Conservation (phyloP, 768 basidiomycete species). For the Pisolithus orientalis region DNA sequence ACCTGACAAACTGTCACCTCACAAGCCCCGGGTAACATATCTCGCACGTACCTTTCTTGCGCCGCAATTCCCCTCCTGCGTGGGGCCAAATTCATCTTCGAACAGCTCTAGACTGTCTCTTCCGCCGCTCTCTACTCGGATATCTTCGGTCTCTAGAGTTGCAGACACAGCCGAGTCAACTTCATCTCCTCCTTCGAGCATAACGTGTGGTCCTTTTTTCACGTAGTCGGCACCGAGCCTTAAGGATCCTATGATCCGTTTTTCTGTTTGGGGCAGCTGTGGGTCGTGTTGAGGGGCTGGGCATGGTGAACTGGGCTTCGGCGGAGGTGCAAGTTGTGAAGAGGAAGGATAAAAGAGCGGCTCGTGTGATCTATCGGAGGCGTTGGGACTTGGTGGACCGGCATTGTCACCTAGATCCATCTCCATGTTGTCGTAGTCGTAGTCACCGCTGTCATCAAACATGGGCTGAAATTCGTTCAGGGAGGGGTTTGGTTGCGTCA, state of each 20-base stretch:
- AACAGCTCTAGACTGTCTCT: constrained; percentile 24
- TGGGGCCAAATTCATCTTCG: constrained; percentile 29
- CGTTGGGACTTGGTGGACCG: neutral
- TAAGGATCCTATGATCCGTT: constrained; percentile 47
- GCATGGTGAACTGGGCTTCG: neutral
- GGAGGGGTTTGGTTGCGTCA: constrained; percentile 3
- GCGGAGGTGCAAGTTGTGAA: constrained; percentile 14
- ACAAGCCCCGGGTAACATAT: neutral
- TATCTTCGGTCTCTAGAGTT: neutral
- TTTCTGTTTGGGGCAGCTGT: constrained; percentile 54
- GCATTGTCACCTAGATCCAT: constrained; percentile 1
- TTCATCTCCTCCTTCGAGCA: constrained; percentile 30
- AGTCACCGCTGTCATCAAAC: neutral
- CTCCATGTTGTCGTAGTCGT: constrained; percentile 1
- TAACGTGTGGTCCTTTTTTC: constrained; percentile 53
- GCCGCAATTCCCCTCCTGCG: constrained; percentile 20
- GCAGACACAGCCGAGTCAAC: constrained; percentile 13
- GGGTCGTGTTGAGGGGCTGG: constrained; percentile 39
- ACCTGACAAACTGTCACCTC: constrained; percentile 7
- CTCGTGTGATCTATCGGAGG: constrained; percentile 5
- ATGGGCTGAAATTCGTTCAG: constrained; percentile 12
- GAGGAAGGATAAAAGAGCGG: constrained; percentile 21
- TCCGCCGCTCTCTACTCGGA: constrained; percentile 1
- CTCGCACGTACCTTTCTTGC: constrained; percentile 18
- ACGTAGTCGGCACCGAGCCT: constrained; percentile 67